Percentiles rank a stretch among this genome's conserved stretches.
Evolutionary conservation across 441 rosid species (phyloP).

Genomic region (Syzygium syzygioides): DNA sequence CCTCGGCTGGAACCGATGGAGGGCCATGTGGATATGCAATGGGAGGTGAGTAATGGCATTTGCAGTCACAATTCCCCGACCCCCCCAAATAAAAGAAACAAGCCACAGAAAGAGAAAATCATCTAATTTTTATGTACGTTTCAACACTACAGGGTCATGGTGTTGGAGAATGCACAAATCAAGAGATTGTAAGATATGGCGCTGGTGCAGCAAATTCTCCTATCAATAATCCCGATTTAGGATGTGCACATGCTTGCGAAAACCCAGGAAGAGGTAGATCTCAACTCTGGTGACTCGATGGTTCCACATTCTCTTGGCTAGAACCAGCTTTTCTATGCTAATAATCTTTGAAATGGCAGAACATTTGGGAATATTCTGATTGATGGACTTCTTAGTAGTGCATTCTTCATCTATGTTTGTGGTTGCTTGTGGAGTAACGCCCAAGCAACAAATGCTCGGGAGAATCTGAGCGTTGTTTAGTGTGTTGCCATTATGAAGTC

Average conservation of each 20-base stretch:
- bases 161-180: background rate
- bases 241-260: background rate
- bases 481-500: background rate
- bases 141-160: background rate
- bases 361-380: background rate
- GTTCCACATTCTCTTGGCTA: background rate
- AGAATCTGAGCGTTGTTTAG: background rate
- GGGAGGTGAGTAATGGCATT: background rate
- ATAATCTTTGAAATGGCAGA: background rate
- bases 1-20: rapidly evolving
- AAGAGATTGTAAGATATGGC: background rate
- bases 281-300: background rate
- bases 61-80: background rate
- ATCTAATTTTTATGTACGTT: background rate
- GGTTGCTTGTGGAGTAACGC: background rate
- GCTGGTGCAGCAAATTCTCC: background rate
- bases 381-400: background rate
- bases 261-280: background rate
- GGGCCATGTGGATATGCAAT: background rate
- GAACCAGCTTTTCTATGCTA: background rate
- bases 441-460: background rate
- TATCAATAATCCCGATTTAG: background rate
- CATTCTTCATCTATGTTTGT: background rate
- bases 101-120: rapidly evolving
- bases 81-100: background rate